These are phyloP conservation scores for Termitomyces sp. DNA, from an alignment of 768 basidiomycete genomes.

Conservation along the genomic window DNA sequence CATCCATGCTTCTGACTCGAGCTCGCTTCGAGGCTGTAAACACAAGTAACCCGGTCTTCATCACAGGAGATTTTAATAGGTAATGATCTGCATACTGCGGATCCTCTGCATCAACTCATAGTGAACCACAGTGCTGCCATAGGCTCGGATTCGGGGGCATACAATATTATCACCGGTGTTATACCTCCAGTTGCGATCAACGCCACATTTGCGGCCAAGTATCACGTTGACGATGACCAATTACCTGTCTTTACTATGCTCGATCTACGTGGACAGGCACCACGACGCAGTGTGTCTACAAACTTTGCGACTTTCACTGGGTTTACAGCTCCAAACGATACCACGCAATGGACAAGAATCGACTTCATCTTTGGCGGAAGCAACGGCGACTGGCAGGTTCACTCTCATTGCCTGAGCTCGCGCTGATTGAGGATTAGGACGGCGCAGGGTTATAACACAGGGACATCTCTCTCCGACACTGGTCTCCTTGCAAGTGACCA, in stretches of 20 bases:
- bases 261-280: slow-evolving; percentile 37
- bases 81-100: neutral
- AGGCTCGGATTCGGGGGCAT: slow-evolving; percentile 43
- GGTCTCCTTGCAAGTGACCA: slow-evolving; percentile 53
- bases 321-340: slow-evolving; percentile 35
- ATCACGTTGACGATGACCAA: slow-evolving; percentile 24
- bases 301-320: slow-evolving; percentile 50
- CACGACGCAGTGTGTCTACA: slow-evolving; percentile 34
- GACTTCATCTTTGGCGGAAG: slow-evolving; percentile 51
- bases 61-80: slow-evolving; percentile 53
- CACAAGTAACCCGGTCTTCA: slow-evolving; percentile 34
- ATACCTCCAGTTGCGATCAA: slow-evolving; percentile 34
- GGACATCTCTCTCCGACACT: slow-evolving; percentile 37
- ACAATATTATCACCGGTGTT: slow-evolving; percentile 42
- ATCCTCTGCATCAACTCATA: neutral
- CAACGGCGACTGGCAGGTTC: slow-evolving; percentile 36
- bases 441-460: slow-evolving; percentile 31
- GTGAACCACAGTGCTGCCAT: slow-evolving; percentile 29
- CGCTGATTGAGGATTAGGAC: slow-evolving; percentile 21
- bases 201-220: slow-evolving; percentile 35
- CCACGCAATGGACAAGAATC: slow-evolving; percentile 33
- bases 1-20: slow-evolving; percentile 44
- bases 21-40: slow-evolving; percentile 42
- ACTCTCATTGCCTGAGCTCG: neutral
- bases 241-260: slow-evolving; percentile 33